Evolutionary conservation across 1,139 yeast genomes (phyloP).

Genomic region (Magnusiomyces clavatus): DNA sequence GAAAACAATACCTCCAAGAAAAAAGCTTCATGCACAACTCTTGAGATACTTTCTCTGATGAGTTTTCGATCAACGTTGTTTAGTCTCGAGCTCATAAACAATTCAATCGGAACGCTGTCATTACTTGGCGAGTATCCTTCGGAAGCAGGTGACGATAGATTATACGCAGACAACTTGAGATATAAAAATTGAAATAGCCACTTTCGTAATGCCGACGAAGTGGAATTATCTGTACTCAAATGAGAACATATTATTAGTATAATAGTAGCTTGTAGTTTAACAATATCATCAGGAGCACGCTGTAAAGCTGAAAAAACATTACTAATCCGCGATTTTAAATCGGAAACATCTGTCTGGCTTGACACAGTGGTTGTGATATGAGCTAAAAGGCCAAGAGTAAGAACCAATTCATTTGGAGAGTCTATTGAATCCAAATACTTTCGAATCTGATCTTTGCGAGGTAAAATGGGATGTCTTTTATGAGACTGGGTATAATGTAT

Average conservation of each 20-base stretch:
- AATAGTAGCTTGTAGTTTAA: slow-evolving; percentile 11
- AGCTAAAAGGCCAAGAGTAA: slow-evolving; percentile 10
- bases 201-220: slow-evolving; percentile 11
- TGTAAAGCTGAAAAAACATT: slow-evolving; percentile 5
- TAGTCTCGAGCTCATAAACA: slow-evolving; percentile 11
- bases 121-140: not conserved
- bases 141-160: slow-evolving; percentile 9
- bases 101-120: slow-evolving; percentile 5
- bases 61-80: slow-evolving; percentile 4
- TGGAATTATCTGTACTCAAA: slow-evolving; percentile 12
- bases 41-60: slow-evolving; percentile 5
- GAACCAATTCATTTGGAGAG: slow-evolving; percentile 9
- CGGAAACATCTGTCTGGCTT: slow-evolving; percentile 4
- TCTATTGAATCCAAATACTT: slow-evolving; percentile 2
- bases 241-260: slow-evolving; percentile 11
- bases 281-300: slow-evolving; percentile 13
- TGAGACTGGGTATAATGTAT: slow-evolving; percentile 14
- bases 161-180: slow-evolving; percentile 5
- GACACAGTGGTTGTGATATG: slow-evolving; percentile 1
- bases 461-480: slow-evolving; percentile 13
- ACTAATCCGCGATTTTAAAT: slow-evolving; percentile 8
- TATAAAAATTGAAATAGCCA: slow-evolving; percentile 13
- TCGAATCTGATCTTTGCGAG: slow-evolving; percentile 5
- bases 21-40: slow-evolving; percentile 11
- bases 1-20: slow-evolving; percentile 14